Base-by-base conservation (phyloP, 371 early-diverging fungal species). In the Mucor saturninus region DNA sequence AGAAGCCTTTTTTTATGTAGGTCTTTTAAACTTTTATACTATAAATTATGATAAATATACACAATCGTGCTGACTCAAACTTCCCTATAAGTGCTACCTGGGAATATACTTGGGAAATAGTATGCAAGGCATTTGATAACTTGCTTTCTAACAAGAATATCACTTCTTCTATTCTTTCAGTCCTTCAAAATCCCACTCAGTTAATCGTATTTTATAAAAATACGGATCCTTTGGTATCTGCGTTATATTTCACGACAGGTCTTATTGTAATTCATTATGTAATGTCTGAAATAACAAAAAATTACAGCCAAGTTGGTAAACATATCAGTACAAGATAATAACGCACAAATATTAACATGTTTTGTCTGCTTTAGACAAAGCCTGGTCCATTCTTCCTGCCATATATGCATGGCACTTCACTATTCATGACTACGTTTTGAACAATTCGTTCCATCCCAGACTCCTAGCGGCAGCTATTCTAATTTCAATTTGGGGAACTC, bases 301-400 rank as follows among this genome's bases (percentile, higher is more conserved):
- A 81, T 53, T 79, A 79, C 26, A 79, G 79, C 21, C 82, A 81
- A 79, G 82, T 81, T 29, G 82, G 82, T 81, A 72, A 35, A 40
- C 40, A 40, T 40, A 9, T 40, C 40, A 14, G 5, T 7, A 40
- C 40, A 38, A 38, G 9, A 14, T 42, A 11, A 11, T 42, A 14
- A 11, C 26, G 21, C n/a, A 2, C 10, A 13, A 10, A 10, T 28
- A 37, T 45, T 30, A n/a, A 32, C 14, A n/a, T 55, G 13, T 15
- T 15, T 29, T 29, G 2, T 4, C 21, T 54, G 10, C 5, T 11
- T 43, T 83, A 63, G 93, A 92, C 68, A 79, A 79, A 8, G 71
- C 89, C 5, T 92, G 93, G 92, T 86, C 92, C 29, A 65, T 93
- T 55, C 58, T 86, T 31, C 96, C 96, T 9, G 61, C 68, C 4